Evolutionary conservation across 441 rosid species (phyloP), one percentile per base, ranked within the genome.

Genomic region (Lagerstroemia fauriei): DNA sequence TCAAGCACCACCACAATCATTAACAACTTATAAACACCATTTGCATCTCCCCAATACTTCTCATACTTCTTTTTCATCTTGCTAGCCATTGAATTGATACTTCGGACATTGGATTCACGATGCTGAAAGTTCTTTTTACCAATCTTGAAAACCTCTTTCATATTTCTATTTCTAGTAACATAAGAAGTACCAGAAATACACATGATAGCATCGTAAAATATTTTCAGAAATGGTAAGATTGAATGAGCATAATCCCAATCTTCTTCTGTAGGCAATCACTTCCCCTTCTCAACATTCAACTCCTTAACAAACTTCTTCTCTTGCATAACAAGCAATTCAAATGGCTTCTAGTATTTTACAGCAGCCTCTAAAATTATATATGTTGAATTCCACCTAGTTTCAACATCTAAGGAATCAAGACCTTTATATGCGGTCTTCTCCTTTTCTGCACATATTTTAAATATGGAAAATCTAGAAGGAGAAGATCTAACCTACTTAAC

Each of bases 301-400:
- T 71, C 75, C 24, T 71, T 27, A 7, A 34, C 47, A 31, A 41
- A 32, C 20, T 31, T 32, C 6, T 20, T 14, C 18, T 53, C 59
- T 14, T 53, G 59, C 59, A 53, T 3, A 9, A 7, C 59, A 9
- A 53, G 18, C 18, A 53, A 53, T 53, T 9, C 71, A 76, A 84
- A 84, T 22, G 63, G 53, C 14, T 32, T 73, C 27, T 73, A n/a
- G 76, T 57, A 82, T 3, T 79, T 84, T 14, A 63, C 18, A 6
- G 66, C 56, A 0, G 7, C 29, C n/a, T 76, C 80, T 27, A 87
- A 69, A 84, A 77, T 84, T n/a, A n/a, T n/a, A n/a, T n/a, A n/a
- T n/a, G n/a, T n/a, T n/a, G n/a, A n/a, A n/a, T n/a, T n/a, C n/a
- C 8, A 51, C 1, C 50, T 22, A 29, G 77, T 84, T 1, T 61